Percentiles rank a stretch among this genome's conserved stretches.
Evolutionary conservation across 2,329 filamentous ascomycete genomes (phyloP).

Genomic region (Madurella mycetomatis): DNA sequence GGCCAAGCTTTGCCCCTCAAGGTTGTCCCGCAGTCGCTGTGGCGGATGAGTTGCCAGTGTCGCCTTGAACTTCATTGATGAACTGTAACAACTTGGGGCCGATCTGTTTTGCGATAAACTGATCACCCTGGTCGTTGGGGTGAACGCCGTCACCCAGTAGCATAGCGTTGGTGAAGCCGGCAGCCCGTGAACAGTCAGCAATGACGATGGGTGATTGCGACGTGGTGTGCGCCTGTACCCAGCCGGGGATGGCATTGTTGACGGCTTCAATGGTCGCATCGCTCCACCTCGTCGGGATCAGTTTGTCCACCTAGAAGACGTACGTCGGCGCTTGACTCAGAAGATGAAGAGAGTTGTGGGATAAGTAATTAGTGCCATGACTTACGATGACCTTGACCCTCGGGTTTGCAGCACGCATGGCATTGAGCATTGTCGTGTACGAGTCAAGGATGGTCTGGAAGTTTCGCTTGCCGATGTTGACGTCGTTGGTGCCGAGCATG

Average conservation of each 20-base stretch:
- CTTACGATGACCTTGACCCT: conserved; percentile 36
- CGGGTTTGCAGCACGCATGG: conserved; percentile 35
- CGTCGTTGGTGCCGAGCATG: conserved; percentile 44
- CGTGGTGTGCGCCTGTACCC: conserved; percentile 34
- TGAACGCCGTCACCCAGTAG: conserved; percentile 38
- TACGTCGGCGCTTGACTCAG: conserved; percentile 21
- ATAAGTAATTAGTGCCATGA: background rate
- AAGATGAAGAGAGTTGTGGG: too few species aligned
- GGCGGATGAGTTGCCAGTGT: background rate
- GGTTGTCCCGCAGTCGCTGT: conserved; percentile 1
- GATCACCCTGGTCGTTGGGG: conserved; percentile 35
- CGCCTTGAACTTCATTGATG: conserved; percentile 9
- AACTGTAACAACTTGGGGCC: conserved; percentile 22
- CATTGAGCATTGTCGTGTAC: conserved; percentile 36
- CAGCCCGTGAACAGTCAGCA: conserved; percentile 33
- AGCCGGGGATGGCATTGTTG: conserved; percentile 36
- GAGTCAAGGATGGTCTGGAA: conserved; percentile 34
- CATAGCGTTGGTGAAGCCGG: conserved; percentile 32
- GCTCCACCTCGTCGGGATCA: conserved; percentile 37
- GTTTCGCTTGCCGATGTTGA: conserved; percentile 32
- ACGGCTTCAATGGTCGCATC: conserved; percentile 29
- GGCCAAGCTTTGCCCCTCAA: too few species aligned
- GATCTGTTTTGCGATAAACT: conserved; percentile 32
- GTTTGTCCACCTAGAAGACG: conserved; percentile 30
- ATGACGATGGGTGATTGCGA: conserved; percentile 37